These are phyloP conservation scores for Fusarium globosum DNA, from an alignment of 2,329 filamentous ascomycete genomes.

Conservation along the genomic window DNA sequence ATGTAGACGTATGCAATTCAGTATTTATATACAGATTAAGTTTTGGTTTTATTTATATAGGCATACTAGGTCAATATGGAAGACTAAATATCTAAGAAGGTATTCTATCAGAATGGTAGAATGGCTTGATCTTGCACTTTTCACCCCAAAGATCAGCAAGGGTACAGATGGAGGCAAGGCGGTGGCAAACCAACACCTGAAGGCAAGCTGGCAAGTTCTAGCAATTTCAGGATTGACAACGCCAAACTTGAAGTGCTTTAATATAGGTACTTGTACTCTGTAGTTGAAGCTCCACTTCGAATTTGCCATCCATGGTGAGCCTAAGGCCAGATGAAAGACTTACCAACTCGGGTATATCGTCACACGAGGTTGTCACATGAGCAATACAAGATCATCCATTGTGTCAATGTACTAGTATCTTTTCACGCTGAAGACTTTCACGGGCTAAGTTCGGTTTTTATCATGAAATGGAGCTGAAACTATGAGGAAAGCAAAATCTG, in stretches of 20 bases:
- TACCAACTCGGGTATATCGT: not conserved
- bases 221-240: slow-evolving; percentile 9
- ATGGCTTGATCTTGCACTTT: not conserved
- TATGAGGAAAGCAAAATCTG: not conserved
- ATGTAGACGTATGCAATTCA: not conserved
- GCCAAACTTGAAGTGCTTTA: not conserved
- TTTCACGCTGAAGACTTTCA: not conserved
- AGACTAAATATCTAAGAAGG: not conserved
- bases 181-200: slow-evolving; percentile 17
- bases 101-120: not conserved
- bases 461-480: not conserved
- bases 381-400: not conserved
- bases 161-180: slow-evolving; percentile 6
- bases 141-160: not conserved
- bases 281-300: not conserved
- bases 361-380: slow-evolving; percentile 32
- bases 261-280: no score
- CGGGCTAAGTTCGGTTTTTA: no score
- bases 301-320: slow-evolving; percentile 4
- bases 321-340: not conserved
- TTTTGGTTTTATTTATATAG: no score
- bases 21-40: not conserved
- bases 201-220: slow-evolving; percentile 9
- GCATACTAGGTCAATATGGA: not conserved
- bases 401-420: not conserved